These are phyloP conservation scores for Termitomyces sp. DNA, from an alignment of 768 basidiomycete species.

Conservation along the genomic window DNA sequence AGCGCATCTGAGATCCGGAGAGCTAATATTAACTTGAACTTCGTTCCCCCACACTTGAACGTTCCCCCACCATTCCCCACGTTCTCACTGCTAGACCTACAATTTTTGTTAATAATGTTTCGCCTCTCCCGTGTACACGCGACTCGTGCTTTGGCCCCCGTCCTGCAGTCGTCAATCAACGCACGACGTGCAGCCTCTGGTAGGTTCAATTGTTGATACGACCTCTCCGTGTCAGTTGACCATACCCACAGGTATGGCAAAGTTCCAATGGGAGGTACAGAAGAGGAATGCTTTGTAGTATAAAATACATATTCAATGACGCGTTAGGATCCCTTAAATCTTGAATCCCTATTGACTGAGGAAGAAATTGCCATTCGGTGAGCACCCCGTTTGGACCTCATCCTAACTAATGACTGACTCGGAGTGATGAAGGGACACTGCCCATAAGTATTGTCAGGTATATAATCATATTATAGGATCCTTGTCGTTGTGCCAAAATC, in stretches of 20 bases:
- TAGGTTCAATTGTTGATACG: constrained; percentile 8
- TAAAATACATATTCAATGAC: background rate
- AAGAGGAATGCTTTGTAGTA: background rate
- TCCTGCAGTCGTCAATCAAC: background rate
- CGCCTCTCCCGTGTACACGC: constrained; percentile 9
- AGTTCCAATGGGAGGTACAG: constrained; percentile 46
- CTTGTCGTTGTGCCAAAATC: background rate
- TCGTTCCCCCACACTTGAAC: background rate
- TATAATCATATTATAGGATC: constrained; percentile 13
- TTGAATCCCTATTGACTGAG: constrained; percentile 80
- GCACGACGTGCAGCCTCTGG: constrained; percentile 29
- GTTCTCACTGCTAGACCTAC: background rate
- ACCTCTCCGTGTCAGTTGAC: background rate
- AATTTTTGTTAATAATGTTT: constrained; percentile 8
- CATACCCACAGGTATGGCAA: constrained; percentile 31
- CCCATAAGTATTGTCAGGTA: constrained; percentile 78
- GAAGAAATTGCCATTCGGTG: constrained; percentile 91
- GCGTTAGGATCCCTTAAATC: constrained; percentile 74
- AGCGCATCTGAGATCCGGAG: background rate
- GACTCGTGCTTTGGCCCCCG: background rate
- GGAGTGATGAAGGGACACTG: constrained; percentile 59
- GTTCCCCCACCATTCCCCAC: background rate
- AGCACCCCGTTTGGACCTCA: constrained; percentile 16
- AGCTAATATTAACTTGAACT: background rate
- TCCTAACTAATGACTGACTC: constrained; percentile 4